Base-by-base conservation (phyloP, 805 yeast species). In the Candida morakotiae region DNA sequence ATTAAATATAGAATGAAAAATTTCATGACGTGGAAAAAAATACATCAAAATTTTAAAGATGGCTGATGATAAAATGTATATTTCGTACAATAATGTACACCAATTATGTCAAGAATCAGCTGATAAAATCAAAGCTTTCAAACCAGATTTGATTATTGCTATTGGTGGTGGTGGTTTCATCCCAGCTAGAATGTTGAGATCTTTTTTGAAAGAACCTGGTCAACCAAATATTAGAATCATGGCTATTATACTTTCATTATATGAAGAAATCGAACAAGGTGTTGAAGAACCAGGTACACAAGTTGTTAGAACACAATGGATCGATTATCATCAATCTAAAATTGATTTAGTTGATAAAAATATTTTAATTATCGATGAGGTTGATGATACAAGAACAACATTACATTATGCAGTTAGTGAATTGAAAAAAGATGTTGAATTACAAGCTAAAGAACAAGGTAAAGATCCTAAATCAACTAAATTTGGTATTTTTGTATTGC, bases 121-220 rank as follows among this genome's bases (percentile, higher is more conserved):
- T 11, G 77, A 71, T 39, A 75, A 71, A 45, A 75, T 84, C 58
- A 79, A 78, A 58, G 62, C 66, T 19, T 82, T 87, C 69, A 78
- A 86, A 51, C 95, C 96, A 27, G 95, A 89, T 60, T 73, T 87
- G 41, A 86, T 89, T 64, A 86, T 91, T 45, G 97, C 98, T 49
- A 87, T 91, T 53, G 98, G 95, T 55, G 96, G 96, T 51, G 96
- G 98, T 58, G 98, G 98, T 2, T 87, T 91, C 62, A 93, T 91
- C 41, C 98, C 98, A 19, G 97, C 98, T 7, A 79, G 98, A 60
- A 93, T 93, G 64, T 73, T 91, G 58, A 79, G 98, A 61, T 81
- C 98, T 2, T 93, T 91, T 63, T 70, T 91, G 49, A 91, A 89
- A 62, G 84, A 82, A 48, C 86, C 84, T 21, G 95, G 95, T 42